Evolutionary conservation across 805 yeast genomes (phyloP).

Genomic region (Kazachstania bromeliacearum): DNA sequence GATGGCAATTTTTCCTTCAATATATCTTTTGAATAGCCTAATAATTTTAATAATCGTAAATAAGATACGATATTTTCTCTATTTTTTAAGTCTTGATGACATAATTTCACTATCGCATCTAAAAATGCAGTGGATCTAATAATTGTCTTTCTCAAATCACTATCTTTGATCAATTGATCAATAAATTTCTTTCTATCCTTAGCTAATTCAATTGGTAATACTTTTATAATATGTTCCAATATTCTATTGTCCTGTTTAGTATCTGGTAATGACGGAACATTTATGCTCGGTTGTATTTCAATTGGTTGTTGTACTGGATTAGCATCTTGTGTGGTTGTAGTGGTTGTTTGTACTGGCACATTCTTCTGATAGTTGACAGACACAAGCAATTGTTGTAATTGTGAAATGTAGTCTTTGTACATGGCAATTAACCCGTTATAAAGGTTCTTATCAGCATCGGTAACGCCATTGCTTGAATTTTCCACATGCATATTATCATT

Average conservation of each 20-base stretch:
- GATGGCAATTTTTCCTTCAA: slow-evolving; percentile 6
- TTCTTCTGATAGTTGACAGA: slow-evolving; percentile 1
- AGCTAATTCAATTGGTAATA: slow-evolving; percentile 18
- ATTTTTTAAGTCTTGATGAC: slow-evolving; percentile 19
- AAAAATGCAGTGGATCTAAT: slow-evolving; percentile 7
- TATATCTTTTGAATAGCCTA: slow-evolving; percentile 14
- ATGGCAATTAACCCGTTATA: slow-evolving; percentile 24
- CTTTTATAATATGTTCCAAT: slow-evolving; percentile 16
- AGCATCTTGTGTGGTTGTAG: neutral
- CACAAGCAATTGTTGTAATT: slow-evolving; percentile 12
- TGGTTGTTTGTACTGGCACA: neutral
- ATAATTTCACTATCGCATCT: slow-evolving; percentile 15
- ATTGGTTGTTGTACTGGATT: neutral
- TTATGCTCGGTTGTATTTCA: neutral
- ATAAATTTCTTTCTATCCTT: slow-evolving; percentile 22
- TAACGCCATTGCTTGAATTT: slow-evolving; percentile 16
- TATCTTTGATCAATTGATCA: slow-evolving; percentile 12
- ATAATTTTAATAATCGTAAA: slow-evolving; percentile 12
- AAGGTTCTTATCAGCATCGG: slow-evolving; percentile 22
- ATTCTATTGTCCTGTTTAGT: slow-evolving; percentile 6
- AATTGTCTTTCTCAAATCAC: slow-evolving; percentile 2
- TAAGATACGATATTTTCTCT: slow-evolving; percentile 20
- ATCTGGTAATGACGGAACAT: neutral
- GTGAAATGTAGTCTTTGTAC: slow-evolving; percentile 25
- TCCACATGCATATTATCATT: slow-evolving; percentile 23